Conservation (phyloP, 345 rosid species). For the Gossypium mustelinum region DNA sequence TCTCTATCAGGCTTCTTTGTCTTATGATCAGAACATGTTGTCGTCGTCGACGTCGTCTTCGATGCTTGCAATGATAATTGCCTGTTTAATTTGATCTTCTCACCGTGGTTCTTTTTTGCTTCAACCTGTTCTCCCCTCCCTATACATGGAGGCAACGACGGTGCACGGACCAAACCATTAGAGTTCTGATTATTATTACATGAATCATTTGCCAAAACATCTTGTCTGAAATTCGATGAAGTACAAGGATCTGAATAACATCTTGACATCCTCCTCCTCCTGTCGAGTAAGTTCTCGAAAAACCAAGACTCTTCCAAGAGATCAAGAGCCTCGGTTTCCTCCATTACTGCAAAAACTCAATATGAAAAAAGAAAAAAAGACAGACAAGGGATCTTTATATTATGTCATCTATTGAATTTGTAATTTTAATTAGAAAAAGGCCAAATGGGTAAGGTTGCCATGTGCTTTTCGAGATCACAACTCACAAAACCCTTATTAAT, state of each 20-base stretch:
- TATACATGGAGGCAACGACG: slow-evolving; percentile 32
- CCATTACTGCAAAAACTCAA: background rate
- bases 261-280: slow-evolving; percentile 38
- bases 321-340: slow-evolving; percentile 32
- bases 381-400: background rate
- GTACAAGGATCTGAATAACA: slow-evolving; percentile 66
- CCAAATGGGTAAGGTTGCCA: background rate
- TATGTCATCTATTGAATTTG: background rate
- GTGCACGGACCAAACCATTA: slow-evolving; percentile 27
- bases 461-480: background rate
- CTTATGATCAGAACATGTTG: background rate
- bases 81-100: slow-evolving; percentile 24
- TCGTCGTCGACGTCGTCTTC: background rate
- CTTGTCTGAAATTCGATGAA: slow-evolving; percentile 28
- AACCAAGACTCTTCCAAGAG: slow-evolving; percentile 73
- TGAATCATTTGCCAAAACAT: slow-evolving; percentile 25
- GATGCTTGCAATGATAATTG: slow-evolving; percentile 42
- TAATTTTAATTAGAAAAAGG: background rate
- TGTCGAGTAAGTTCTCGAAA: slow-evolving; percentile 43
- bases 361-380: background rate
- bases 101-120: slow-evolving; percentile 22
- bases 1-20: background rate
- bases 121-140: slow-evolving; percentile 24
- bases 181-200: slow-evolving; percentile 1
- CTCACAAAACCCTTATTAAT: background rate